Evolutionary conservation across 768 basidiomycete genomes (phyloP), one percentile per base, ranked within the genome.

Genomic region (Suillus weaverae): DNA sequence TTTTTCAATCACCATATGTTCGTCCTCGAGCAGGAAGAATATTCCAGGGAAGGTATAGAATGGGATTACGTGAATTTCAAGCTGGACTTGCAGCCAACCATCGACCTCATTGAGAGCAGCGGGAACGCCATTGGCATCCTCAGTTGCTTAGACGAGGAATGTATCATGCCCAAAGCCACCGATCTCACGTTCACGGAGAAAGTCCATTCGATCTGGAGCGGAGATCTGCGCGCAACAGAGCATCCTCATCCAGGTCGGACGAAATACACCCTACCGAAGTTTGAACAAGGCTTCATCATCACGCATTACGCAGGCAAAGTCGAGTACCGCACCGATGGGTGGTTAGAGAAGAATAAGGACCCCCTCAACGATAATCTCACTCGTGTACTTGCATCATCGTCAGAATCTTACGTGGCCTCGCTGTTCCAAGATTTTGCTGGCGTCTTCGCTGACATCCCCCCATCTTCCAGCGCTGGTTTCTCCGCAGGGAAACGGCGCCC

Each of bases 1-100:
- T 94, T 94, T 77, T 95, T 95, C 85, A 99, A 99, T 72, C 95
- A 99, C 77, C 97, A 99, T 76, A 99, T 99, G 97, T 99, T 99
- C 77, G 94, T 97, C 44, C 87, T 99, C 39, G 97, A 99, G 80
- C 97, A 99, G 74, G 97, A 99, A 74, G 97, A 99, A 76, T 99
- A 99, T 77, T 85, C 94, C 20, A 86, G 97, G 22, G 97, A 99
- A 76, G 89, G 89, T 22, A 99, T 99, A 76, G 89, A 95, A 63
- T 99, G 97, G 97, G 89, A 96, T 72, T 97, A 96, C 71, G 90
- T 96, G 77, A 98, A 99, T 77, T 99, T 99, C 73, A 97, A 97
- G 18, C 84, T 97, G 50, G 97, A 99, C 76, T 80, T 99, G 7
- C 97, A 99, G 73, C 97, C 97, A 1, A 99, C 97, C 4, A 99